These are phyloP conservation scores for Strobilomyces echinocephalus DNA, from an alignment of 768 basidiomycete genomes.

Conservation along the genomic window DNA sequence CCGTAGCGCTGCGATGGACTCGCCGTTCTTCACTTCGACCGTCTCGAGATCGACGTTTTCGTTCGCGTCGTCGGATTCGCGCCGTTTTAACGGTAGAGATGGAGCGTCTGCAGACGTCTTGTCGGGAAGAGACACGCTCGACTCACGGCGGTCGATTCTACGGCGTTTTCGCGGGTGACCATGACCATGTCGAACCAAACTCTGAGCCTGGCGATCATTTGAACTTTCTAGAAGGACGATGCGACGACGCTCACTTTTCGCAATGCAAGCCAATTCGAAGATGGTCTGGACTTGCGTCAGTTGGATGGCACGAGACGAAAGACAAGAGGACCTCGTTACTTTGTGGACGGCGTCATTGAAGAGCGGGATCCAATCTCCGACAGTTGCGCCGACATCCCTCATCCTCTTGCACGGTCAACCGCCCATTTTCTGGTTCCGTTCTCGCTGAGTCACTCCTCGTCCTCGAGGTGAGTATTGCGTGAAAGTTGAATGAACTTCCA, in stretches of 20 bases:
- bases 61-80: not conserved
- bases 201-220: not conserved
- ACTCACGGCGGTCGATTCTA: constrained; percentile 13
- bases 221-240: not conserved
- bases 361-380: constrained; percentile 19
- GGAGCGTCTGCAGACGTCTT: not conserved
- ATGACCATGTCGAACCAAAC: constrained; percentile 4
- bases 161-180: constrained; percentile 13
- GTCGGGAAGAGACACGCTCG: not conserved
- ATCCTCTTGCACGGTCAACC: too few species aligned
- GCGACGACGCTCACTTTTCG: constrained; percentile 39
- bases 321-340: constrained; percentile 10
- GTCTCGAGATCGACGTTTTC: not conserved
- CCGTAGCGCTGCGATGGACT: constrained; percentile 18
- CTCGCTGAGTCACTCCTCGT: too few species aligned
- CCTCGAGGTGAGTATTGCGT: too few species aligned
- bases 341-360: constrained; percentile 9
- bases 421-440: too few species aligned
- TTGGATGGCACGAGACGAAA: constrained; percentile 2
- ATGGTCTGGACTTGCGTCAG: constrained; percentile 27
- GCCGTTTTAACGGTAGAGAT: not conserved
- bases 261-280: constrained; percentile 55
- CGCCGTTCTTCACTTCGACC: constrained; percentile 38
- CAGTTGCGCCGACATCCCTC: not conserved
- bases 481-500: too few species aligned